Evolutionary conservation across 345 rosid species (phyloP), one percentile per base, ranked within the genome.

Genomic region (Corymbia maculata): DNA sequence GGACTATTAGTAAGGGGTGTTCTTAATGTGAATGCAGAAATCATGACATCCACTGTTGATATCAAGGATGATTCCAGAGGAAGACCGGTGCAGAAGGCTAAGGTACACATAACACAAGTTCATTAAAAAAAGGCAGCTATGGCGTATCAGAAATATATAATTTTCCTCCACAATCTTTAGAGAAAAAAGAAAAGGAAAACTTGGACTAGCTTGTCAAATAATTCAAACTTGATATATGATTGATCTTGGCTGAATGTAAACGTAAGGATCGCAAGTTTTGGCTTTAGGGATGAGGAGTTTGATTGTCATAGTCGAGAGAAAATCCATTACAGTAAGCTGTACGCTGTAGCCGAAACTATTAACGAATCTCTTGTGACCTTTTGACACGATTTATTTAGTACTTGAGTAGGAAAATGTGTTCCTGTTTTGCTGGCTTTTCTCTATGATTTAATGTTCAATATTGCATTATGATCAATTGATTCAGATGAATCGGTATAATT

Each of bases 41-140:
- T 93, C 88, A 91, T 36, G 89, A 93, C 94, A 36, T 93, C 94
- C 36, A 93, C 93, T 12, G 90, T 93, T 28, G 93, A 93, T 84
- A 91, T 93, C 92, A 93, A 92, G 89, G 93, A 93, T 86, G 94
- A 93, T 55, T 87, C 90, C 28, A 91, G 92, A 64, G 93, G 93
- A 47, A 92, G 94, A 30, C 93, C 93, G 13, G 91, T 92, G 70
- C 95, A 94, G 42, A 96, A 94, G 92, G 94, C 98, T 21, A 95
- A 96, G 95, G 97, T 94, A 91, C 61, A 85, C 84, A 21, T 36
- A 10, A 75, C 14, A 42, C 49, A 19, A 75, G 49, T 75, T 75
- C 19, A 10, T 36, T 42, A 6, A 26, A 75, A 42, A 49, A 75
- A 42, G 42, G 84, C 15, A 19, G 28, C 49, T 19, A 75, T 14